Evolutionary conservation across 116 monocot species (phyloP).

Genomic region (Iris pallida): DNA sequence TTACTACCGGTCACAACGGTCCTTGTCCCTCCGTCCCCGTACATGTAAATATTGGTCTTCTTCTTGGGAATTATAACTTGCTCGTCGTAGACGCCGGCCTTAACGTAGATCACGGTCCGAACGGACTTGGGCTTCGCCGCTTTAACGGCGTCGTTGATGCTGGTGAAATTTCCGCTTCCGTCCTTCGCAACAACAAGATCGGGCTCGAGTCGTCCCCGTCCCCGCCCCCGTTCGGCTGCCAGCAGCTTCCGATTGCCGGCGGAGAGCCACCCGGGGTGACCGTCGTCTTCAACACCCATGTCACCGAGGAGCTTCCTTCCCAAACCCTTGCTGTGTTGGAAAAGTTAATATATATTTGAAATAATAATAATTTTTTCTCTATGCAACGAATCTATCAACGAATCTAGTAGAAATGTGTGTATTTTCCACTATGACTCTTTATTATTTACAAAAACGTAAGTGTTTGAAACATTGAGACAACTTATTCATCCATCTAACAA

Average conservation of each 20-base stretch:
- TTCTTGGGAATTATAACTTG: conserved; percentile 36
- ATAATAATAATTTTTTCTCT: too few relatives aligned
- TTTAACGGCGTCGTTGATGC: conserved; percentile 57
- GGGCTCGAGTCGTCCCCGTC: conserved; percentile 14
- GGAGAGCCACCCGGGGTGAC: conserved; percentile 46
- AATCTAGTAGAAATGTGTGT: too few relatives aligned
- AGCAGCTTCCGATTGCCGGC: conserved; percentile 59
- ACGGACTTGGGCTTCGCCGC: conserved; percentile 20
- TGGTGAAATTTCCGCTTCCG: conserved; percentile 72
- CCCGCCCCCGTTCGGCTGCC: neutral
- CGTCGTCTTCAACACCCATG: too few relatives aligned
- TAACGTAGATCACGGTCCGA: conserved; percentile 71
- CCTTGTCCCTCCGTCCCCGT: conserved; percentile 59
- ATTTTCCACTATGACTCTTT: too few relatives aligned
- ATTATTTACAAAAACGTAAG: too few relatives aligned
- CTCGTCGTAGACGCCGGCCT: conserved; percentile 66
- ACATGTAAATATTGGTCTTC: conserved; percentile 61
- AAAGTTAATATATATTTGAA: too few relatives aligned
- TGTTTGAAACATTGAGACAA: too few relatives aligned
- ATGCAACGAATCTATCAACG: too few relatives aligned
- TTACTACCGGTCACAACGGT: conserved; percentile 44
- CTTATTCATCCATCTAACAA: too few relatives aligned
- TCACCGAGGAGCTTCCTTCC: conserved; percentile 2
- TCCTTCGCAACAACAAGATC: conserved; percentile 78
- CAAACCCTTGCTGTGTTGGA: neutral